These are phyloP conservation scores for Colletotrichum costaricense DNA, from an alignment of 2,329 filamentous ascomycete species.

Conservation along the genomic window DNA sequence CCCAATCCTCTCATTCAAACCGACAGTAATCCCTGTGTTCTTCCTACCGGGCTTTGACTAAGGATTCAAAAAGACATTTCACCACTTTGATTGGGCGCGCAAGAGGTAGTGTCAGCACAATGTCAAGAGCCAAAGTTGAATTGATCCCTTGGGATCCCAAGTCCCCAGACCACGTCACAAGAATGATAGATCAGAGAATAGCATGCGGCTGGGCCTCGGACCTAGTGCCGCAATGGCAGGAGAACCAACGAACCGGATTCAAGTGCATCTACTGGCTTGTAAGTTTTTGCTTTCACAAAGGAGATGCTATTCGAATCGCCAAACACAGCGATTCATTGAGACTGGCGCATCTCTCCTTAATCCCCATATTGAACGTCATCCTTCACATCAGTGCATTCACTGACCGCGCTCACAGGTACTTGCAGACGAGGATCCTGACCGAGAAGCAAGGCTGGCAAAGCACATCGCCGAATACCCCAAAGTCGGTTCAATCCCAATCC, in stretches of 20 bases:
- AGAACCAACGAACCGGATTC: slow-evolving; percentile 34
- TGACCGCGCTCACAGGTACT: slow-evolving; percentile 33
- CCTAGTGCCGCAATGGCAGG: slow-evolving; percentile 37
- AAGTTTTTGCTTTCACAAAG: not conserved
- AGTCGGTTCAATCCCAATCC: slow-evolving; percentile 1
- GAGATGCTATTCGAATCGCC: not conserved
- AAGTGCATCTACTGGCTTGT: slow-evolving; percentile 40
- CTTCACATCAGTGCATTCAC: not conserved
- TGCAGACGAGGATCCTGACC: slow-evolving; percentile 17
- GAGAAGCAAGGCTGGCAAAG: slow-evolving; percentile 34
- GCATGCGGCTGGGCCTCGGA: slow-evolving; percentile 41
- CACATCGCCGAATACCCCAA: slow-evolving; percentile 39
- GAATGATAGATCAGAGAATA: slow-evolving; percentile 40
- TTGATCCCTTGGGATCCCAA: slow-evolving; percentile 43
- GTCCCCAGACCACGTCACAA: slow-evolving; percentile 37
- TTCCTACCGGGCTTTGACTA: too few relatives aligned
- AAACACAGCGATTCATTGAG: too few relatives aligned
- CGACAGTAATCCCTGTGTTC: not conserved
- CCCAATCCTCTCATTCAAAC: not conserved
- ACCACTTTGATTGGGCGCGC: not conserved
- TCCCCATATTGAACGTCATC: not conserved
- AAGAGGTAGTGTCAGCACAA: not conserved
- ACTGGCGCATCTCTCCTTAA: not conserved
- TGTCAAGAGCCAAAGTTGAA: slow-evolving; percentile 20
- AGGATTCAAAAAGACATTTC: too few relatives aligned